These are phyloP conservation scores for Artemisia annua DNA, from an alignment of 129 eudicot species.

Conservation along the genomic window DNA sequence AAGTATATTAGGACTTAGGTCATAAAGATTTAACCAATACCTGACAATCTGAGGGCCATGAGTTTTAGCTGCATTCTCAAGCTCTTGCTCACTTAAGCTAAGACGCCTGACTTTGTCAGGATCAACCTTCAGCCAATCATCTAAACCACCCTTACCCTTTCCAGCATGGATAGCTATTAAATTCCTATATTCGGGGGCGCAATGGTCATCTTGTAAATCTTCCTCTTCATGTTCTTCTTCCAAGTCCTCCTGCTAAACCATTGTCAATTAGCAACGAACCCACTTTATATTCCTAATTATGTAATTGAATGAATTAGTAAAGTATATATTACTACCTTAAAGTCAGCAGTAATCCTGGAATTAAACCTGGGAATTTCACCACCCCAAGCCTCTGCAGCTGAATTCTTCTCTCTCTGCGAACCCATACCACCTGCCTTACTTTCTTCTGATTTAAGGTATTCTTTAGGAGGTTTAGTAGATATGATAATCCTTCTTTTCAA, in stretches of 20 bases:
- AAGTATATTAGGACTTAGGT: background rate
- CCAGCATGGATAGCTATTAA: slow-evolving; percentile 93
- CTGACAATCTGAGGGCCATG: slow-evolving; percentile 71
- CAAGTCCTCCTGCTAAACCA: slow-evolving; percentile 42
- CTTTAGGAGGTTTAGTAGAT: slow-evolving; percentile 91
- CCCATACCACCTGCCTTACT: slow-evolving; percentile 31
- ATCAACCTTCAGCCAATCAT: slow-evolving; percentile 71
- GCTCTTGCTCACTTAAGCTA: slow-evolving; percentile 84
- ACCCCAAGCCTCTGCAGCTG: too few relatives aligned
- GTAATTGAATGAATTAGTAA: slow-evolving; percentile 48
- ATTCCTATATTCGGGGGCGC: slow-evolving; percentile 70
- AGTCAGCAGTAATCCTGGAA: too few relatives aligned
- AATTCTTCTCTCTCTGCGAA: slow-evolving; percentile 41
- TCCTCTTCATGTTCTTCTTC: slow-evolving; percentile 54
- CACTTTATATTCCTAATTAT: background rate
- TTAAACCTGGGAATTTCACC: too few relatives aligned
- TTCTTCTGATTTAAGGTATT: slow-evolving; percentile 58
- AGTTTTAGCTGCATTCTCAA: slow-evolving; percentile 65
- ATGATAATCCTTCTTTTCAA: slow-evolving; percentile 60
- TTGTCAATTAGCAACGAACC: slow-evolving; percentile 13
- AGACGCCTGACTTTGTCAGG: slow-evolving; percentile 89
- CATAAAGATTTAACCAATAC: slow-evolving; percentile 31
- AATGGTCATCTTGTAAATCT: slow-evolving; percentile 40
- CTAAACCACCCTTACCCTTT: slow-evolving; percentile 84
- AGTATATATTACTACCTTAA: slow-evolving; percentile 77